Percentiles rank a stretch among this genome's conserved stretches.
These are phyloP conservation scores for Salix koriyanagi DNA, from an alignment of 345 rosid genomes.

Conservation along the genomic window DNA sequence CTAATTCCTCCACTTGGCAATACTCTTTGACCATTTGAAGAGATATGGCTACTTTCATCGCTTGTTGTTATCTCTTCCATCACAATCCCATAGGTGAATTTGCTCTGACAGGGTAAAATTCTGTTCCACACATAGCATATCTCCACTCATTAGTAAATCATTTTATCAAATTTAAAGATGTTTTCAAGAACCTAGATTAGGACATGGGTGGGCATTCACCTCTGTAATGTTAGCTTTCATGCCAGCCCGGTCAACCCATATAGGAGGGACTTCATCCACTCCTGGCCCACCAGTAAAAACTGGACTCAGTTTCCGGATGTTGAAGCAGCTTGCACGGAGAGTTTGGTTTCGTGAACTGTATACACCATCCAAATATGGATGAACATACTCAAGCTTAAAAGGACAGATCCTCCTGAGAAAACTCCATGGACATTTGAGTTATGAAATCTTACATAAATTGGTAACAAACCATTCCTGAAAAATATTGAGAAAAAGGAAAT, in stretches of 20 bases:
- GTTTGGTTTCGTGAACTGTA: conserved; percentile 79
- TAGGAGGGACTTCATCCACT: conserved; percentile 95
- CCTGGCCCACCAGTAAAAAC: conserved; percentile 99
- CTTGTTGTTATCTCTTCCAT: conserved; percentile 98
- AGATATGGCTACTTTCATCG: conserved; percentile 91
- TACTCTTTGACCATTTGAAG: conserved; percentile 84
- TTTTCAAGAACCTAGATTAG: neutral
- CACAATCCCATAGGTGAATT: conserved; percentile 93
- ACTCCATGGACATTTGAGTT: neutral
- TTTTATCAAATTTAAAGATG: neutral
- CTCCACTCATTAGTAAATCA: conserved; percentile 13
- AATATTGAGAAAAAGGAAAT: neutral
- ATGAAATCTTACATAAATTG: neutral
- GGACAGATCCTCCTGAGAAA: conserved; percentile 92
- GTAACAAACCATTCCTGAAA: neutral
- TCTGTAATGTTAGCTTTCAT: conserved; percentile 88
- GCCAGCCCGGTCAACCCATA: conserved; percentile 99
- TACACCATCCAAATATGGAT: conserved; percentile 91
- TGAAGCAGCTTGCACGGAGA: conserved; percentile 80
- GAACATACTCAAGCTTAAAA: conserved; percentile 95
- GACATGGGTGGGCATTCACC: conserved; percentile 41
- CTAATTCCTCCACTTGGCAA: conserved; percentile 97
- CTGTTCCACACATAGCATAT: conserved; percentile 34
- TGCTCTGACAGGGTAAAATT: conserved; percentile 97
- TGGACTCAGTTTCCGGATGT: conserved; percentile 93